Conservation (phyloP, 2,329 filamentous ascomycete species). For the Sarocladiaceae sp. region DNA sequence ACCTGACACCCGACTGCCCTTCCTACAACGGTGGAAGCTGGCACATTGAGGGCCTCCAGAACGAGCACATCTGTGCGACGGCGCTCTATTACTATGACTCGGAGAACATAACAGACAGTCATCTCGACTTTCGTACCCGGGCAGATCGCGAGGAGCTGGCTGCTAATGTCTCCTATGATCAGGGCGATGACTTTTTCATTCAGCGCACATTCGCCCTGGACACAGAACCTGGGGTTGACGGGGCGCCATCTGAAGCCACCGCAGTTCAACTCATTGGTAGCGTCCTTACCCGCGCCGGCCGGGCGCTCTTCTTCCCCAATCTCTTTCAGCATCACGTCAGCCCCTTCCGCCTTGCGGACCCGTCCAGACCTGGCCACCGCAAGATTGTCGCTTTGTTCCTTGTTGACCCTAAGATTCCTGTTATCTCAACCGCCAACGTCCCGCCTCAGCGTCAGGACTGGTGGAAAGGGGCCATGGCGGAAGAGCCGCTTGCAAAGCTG, state of each 20-base stretch:
- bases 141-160: conserved; percentile 26
- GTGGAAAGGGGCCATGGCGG: conserved; percentile 28
- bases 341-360: conserved; percentile 48
- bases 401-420: conserved; percentile 48
- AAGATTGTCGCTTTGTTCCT: conserved; percentile 59
- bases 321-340: conserved; percentile 46
- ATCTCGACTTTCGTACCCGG: conserved; percentile 46
- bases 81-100: conserved; percentile 59
- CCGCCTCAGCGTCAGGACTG: conserved; percentile 38
- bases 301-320: conserved; percentile 55
- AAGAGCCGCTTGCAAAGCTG: conserved; percentile 10
- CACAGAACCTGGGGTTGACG: conserved; percentile 18
- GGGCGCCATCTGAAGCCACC: not conserved
- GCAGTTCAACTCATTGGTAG: conserved; percentile 37
- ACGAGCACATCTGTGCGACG: conserved; percentile 61
- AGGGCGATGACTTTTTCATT: conserved; percentile 29
- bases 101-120: conserved; percentile 53
- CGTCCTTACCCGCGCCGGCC: conserved; percentile 40
- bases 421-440: conserved; percentile 40
- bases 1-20: conserved; percentile 55
- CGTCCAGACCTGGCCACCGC: conserved; percentile 48
- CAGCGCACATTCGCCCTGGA: conserved; percentile 27
- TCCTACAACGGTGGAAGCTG: conserved; percentile 48
- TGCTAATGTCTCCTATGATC: conserved; percentile 21
- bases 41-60: conserved; percentile 52